Evolutionary conservation across 805 yeast species (phyloP).

Genomic region (Lipomyces orientalis): DNA sequence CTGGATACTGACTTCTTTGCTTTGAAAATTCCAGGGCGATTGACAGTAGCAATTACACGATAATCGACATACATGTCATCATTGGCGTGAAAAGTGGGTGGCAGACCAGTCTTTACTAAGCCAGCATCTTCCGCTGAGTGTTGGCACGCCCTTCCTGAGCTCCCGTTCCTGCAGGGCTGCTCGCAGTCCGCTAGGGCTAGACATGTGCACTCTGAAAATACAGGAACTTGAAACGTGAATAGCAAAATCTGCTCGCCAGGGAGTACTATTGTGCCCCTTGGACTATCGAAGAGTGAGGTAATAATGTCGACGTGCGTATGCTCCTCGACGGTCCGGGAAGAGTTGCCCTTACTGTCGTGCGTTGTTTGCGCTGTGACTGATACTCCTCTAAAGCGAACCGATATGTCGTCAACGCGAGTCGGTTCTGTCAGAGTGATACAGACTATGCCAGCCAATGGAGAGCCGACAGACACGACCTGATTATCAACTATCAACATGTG

Average conservation of each 20-base stretch:
- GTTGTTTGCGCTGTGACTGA: constrained; percentile 7
- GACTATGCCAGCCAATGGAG: constrained; percentile 13
- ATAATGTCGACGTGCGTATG: constrained; percentile 16
- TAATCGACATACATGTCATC: constrained; percentile 12
- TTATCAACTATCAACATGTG: constrained; percentile 7
- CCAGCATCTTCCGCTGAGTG: not conserved
- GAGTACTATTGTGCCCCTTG: constrained; percentile 5
- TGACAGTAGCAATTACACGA: constrained; percentile 12
- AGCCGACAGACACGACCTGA: constrained; percentile 13
- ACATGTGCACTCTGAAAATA: constrained; percentile 15
- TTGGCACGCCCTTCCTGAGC: not conserved
- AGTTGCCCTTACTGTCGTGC: not conserved
- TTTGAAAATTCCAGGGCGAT: constrained; percentile 15
- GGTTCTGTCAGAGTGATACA: constrained; percentile 12
- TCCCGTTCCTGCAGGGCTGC: not conserved
- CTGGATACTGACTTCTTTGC: constrained; percentile 4
- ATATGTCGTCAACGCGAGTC: constrained; percentile 11
- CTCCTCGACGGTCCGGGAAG: not conserved
- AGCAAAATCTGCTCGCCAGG: constrained; percentile 3
- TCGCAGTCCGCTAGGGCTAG: not conserved
- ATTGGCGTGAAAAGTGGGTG: constrained; percentile 16
- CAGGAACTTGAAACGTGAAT: constrained; percentile 18
- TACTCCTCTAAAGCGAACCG: constrained; percentile 21
- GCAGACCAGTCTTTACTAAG: constrained; percentile 2
- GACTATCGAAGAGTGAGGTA: not conserved